phyloP scores from a whole-genome alignment of 1,284 basidiomycete genomes.

The Pseudozyma sp. region DNA sequence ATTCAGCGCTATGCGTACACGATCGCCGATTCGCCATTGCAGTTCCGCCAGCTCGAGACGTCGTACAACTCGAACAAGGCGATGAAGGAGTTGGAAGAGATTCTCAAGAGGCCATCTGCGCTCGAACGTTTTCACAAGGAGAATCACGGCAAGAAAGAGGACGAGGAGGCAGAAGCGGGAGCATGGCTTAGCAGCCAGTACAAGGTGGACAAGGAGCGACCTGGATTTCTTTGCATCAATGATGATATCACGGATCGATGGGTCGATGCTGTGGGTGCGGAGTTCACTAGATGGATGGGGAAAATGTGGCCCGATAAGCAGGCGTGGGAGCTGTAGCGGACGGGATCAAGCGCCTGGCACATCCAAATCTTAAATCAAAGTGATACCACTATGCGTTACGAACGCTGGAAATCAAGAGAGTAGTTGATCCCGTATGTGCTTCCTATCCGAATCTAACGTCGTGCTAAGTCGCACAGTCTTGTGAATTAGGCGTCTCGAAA shows the following conservation, averaged over 20 bases:
- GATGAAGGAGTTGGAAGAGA: conserved; percentile 9
- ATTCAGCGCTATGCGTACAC: conserved; percentile 52
- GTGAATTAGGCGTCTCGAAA: no score
- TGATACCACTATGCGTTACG: no score
- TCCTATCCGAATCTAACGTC: no score
- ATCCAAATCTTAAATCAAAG: no score
- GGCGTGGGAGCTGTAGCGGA: conserved; percentile 34
- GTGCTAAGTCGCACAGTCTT: no score
- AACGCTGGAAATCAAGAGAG: no score
- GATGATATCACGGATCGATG: conserved; percentile 41
- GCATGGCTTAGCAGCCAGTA: conserved; percentile 23
- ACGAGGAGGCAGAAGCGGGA: neutral
- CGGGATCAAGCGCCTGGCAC: no score
- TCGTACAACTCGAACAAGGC: conserved; percentile 9
- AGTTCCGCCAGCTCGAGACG: conserved; percentile 42
- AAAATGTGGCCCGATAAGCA: conserved; percentile 29
- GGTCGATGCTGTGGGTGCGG: conserved; percentile 16
- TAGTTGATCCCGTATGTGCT: no score
- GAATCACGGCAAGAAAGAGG: neutral
- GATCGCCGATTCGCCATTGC: conserved; percentile 32
- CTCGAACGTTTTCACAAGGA: conserved; percentile 6
- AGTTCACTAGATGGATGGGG: conserved; percentile 25
- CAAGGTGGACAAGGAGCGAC: conserved; percentile 9
- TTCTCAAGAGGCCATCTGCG: conserved; percentile 5
- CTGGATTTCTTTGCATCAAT: conserved; percentile 42